phyloP scores from a whole-genome alignment of 306 rosid species.

The Rubus parviflorus region DNA sequence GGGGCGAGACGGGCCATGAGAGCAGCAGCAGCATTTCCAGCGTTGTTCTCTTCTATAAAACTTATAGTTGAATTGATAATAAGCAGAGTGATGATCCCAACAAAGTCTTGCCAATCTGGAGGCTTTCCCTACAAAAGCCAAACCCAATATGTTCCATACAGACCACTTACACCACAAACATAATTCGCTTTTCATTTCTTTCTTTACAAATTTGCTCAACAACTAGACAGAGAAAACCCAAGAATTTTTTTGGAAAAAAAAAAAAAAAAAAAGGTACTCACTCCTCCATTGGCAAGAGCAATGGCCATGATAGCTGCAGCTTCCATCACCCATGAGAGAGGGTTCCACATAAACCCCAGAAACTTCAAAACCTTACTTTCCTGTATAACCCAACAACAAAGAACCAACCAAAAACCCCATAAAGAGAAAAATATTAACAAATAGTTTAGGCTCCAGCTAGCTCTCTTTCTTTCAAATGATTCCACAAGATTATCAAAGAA shows the following conservation, averaged over 20 bases:
- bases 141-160: neutral
- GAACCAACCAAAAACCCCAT: constrained; percentile 5
- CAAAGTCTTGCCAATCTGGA: constrained; percentile 89
- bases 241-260: no score
- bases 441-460: neutral
- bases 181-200: neutral
- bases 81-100: constrained; percentile 66
- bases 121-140: constrained; percentile 59
- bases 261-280: constrained; percentile 25
- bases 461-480: neutral
- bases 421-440: neutral
- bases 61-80: constrained; percentile 79
- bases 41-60: constrained; percentile 87
- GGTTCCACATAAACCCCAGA: constrained; percentile 91
- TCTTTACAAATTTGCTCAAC: neutral
- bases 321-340: constrained; percentile 96
- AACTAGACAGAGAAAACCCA: neutral
- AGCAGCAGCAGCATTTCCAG: constrained; percentile 85
- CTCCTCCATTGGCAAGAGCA: constrained; percentile 91
- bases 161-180: neutral
- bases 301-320: constrained; percentile 92
- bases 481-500: neutral
- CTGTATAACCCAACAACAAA: constrained; percentile 31
- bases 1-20: constrained; percentile 88
- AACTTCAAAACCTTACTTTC: constrained; percentile 78